A percentile compares a stretch with the other conserved stretches of the same genome.
Conservation (phyloP, 106 monocot species). For the Vanilla planifolia region DNA sequence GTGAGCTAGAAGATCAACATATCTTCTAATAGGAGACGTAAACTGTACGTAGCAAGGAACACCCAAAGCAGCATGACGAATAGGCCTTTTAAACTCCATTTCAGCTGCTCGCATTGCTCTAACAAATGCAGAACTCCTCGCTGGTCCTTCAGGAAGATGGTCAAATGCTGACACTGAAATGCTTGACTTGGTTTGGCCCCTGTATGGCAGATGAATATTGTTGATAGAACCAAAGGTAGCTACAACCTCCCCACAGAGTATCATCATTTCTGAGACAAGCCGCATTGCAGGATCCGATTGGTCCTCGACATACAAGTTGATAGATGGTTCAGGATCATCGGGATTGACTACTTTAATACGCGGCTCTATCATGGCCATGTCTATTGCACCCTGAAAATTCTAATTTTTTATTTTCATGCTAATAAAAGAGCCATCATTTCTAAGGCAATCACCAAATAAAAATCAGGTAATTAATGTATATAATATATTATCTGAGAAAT, state of each 20-base stretch:
- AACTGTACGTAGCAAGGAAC: conserved; percentile 98
- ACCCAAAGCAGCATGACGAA: conserved; percentile 75
- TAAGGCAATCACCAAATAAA: too few relatives aligned
- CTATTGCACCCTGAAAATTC: conserved; percentile 73
- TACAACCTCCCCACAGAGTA: conserved; percentile 86
- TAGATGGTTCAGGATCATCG: conserved; percentile 72
- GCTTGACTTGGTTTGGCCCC: conserved; percentile 88
- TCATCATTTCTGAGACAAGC: conserved; percentile 97
- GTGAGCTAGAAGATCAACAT: conserved; percentile 83
- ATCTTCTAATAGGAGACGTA: conserved; percentile 89
- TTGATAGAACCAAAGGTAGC: conserved; percentile 90
- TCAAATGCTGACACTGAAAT: conserved; percentile 63
- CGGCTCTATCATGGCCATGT: conserved; percentile 69
- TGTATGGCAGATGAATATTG: conserved; percentile 83
- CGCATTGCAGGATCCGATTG: conserved; percentile 76
- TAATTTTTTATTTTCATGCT: neutral
- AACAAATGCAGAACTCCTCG: conserved; percentile 78
- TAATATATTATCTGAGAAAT: too few relatives aligned
- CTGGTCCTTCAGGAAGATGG: conserved; percentile 93
- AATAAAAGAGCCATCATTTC: neutral
- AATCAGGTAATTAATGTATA: too few relatives aligned
- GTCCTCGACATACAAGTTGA: conserved; percentile 79
- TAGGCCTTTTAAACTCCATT: conserved; percentile 67
- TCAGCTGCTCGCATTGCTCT: conserved; percentile 88
- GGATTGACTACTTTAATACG: conserved; percentile 78